These are phyloP conservation scores for Kazachstania viticola DNA, from an alignment of 805 yeast species.

Conservation along the genomic window DNA sequence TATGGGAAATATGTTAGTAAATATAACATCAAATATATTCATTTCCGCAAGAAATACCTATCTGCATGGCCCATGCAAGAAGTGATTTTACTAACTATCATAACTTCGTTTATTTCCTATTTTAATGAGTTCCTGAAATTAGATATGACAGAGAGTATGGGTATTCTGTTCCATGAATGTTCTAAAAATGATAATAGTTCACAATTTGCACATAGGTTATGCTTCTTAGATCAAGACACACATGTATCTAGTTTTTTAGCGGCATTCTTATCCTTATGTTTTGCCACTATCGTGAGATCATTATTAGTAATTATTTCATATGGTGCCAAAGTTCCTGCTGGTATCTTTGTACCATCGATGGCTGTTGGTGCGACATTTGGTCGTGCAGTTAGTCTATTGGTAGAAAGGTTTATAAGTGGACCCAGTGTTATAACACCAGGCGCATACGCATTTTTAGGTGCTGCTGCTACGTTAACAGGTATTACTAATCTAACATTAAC, in stretches of 20 bases:
- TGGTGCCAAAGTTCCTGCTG: conserved; percentile 94
- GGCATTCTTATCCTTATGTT: conserved; percentile 41
- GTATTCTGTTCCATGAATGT: conserved; percentile 78
- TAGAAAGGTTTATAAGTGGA: conserved; percentile 38
- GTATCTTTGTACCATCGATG: conserved; percentile 94
- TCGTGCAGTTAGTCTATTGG: conserved; percentile 66
- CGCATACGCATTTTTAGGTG: conserved; percentile 90
- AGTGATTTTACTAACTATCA: conserved; percentile 49
- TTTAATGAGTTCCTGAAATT: conserved; percentile 68
- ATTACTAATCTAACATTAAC: conserved; percentile 87
- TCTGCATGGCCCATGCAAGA: conserved; percentile 42
- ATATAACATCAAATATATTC: conserved; percentile 63
- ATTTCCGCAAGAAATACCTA: conserved; percentile 64
- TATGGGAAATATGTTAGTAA: conserved; percentile 73
- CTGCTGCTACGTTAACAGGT: conserved; percentile 91
- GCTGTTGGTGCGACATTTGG: conserved; percentile 95
- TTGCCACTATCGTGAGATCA: conserved; percentile 67
- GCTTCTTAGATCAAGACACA: conserved; percentile 27
- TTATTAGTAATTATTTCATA: conserved; percentile 71
- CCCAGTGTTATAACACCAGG: conserved; percentile 75
- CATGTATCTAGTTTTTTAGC: conserved; percentile 17
- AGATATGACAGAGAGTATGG: conserved; percentile 97
- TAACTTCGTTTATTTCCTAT: conserved; percentile 71
- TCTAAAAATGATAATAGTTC: conserved; percentile 24
- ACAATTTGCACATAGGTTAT: conserved; percentile 31